Conservation (phyloP, 148 eudicot species). For the Drosera capensis region DNA sequence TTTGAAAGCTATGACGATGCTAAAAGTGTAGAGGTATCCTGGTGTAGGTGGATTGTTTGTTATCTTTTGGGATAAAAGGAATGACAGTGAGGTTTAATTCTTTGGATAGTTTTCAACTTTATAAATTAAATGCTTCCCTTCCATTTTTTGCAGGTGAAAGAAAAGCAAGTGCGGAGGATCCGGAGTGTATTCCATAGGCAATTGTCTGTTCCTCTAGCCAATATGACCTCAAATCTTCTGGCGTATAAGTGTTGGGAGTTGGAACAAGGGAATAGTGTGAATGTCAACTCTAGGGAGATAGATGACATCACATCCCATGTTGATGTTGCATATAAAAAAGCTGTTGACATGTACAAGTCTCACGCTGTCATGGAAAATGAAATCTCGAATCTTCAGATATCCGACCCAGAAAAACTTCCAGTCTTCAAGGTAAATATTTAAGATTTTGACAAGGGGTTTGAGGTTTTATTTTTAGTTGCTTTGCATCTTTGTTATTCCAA, state of each 20-base stretch:
- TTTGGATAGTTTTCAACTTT: too few species aligned
- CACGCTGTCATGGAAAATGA: slow-evolving; percentile 62
- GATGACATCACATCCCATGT: slow-evolving; percentile 53
- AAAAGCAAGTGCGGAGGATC: slow-evolving; percentile 74
- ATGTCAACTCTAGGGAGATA: slow-evolving; percentile 30
- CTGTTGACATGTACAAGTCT: slow-evolving; percentile 54
- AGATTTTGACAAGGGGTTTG: too few species aligned
- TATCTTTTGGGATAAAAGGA: too few species aligned
- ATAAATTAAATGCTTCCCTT: not conserved
- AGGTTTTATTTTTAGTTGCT: not conserved
- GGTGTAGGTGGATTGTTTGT: too few species aligned
- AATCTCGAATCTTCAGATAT: slow-evolving; percentile 29
- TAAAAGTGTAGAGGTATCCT: too few species aligned
- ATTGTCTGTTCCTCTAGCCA: slow-evolving; percentile 56
- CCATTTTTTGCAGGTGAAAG: slow-evolving; percentile 40
- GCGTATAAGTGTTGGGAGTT: slow-evolving; percentile 83
- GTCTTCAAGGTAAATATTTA: slow-evolving; percentile 45
- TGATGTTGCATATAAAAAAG: slow-evolving; percentile 63
- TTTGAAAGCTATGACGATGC: too few species aligned
- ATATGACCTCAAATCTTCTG: slow-evolving; percentile 33
- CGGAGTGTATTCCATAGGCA: slow-evolving; percentile 71
- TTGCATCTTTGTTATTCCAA: not conserved
- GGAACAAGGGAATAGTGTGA: slow-evolving; percentile 42
- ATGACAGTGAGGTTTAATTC: too few species aligned
- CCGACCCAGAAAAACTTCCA: slow-evolving; percentile 58